These are phyloP conservation scores for Calocera cornea DNA, from an alignment of 768 basidiomycete genomes.

Conservation along the genomic window DNA sequence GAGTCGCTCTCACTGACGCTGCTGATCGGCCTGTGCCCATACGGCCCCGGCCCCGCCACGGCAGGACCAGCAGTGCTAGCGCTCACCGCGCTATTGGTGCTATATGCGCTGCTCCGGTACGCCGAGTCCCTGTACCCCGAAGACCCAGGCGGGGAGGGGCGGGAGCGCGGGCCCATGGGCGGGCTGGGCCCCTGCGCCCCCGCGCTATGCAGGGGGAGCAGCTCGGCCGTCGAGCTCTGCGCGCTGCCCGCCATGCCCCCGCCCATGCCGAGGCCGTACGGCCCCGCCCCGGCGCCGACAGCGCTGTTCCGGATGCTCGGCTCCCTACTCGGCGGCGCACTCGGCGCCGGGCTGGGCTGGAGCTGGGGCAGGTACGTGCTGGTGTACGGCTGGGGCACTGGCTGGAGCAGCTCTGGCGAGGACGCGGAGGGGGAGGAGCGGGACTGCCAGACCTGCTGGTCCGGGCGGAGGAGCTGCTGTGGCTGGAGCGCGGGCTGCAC, in stretches of 20 bases:
- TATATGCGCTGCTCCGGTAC: background rate
- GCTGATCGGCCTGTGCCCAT: background rate
- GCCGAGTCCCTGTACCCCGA: background rate
- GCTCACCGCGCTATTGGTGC: background rate
- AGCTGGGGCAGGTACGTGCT: background rate
- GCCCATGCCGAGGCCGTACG: too few species aligned
- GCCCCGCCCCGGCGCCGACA: background rate
- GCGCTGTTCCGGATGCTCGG: background rate
- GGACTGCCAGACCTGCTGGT: conserved; percentile 3
- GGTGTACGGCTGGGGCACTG: background rate
- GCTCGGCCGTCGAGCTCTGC: background rate
- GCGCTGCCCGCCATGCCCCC: background rate
- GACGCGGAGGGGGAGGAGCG: background rate
- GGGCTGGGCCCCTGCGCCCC: background rate
- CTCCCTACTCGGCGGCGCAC: background rate
- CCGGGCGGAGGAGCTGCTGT: background rate
- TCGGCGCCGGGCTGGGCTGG: background rate
- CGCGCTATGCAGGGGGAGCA: background rate
- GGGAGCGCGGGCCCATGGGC: background rate
- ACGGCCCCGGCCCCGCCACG: background rate
- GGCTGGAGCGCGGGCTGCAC: background rate
- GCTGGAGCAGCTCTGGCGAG: background rate
- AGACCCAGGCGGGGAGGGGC: background rate
- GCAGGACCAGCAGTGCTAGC: background rate
- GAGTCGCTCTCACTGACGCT: background rate